Evolutionary conservation across 768 basidiomycete species (phyloP), one percentile per base, ranked within the genome.

Genomic region (Calvatia gigantea): DNA sequence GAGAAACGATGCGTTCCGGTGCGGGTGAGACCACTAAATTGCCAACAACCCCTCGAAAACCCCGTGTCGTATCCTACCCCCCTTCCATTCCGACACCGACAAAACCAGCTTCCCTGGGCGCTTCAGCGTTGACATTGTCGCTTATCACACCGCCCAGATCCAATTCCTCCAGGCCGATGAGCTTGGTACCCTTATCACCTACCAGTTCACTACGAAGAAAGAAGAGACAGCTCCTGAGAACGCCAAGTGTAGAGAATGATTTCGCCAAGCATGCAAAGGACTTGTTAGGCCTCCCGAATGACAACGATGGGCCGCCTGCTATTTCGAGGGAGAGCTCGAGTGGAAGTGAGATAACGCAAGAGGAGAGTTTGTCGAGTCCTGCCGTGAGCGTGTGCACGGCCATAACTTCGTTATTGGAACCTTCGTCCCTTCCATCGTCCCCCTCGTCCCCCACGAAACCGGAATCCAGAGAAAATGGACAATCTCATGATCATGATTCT

Each of bases 201-300:
- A 57, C 39, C 48, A 45, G 43, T 29, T 69, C 71, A 12, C 63
- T 74, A 7, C 64, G 70, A 23, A 62, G 69, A 28, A 64, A 63
- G 31, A 64, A 66, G 39, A 59, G 69, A 29, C 64, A 63, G 46
- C 57, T 73, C 23, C 62, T 74, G 49, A 70, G 72, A 35, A 72
- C 70, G 17, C 69, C 72, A 33, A 75, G 72, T 58, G 65, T 71
- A 21, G 72, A 74, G 64, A 67, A 68, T 14, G 69, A 72, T 58
- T 69, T 71, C 58, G 64, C 66, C 21, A 54, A 59, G 37, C 53
- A 61, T 43, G 56, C 60, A 1, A 58, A 54, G 42, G 59, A 56
- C 21, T 32, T 65, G 9, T 61, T 66, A 19, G 43, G 53, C 51
- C 8, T 62, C 60, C 23, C 59, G 52, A 35, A 39, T 58, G 31